Evolutionary conservation across 768 basidiomycete genomes (phyloP), one percentile per base, ranked within the genome.

Genomic region (Calocera viscosa): DNA sequence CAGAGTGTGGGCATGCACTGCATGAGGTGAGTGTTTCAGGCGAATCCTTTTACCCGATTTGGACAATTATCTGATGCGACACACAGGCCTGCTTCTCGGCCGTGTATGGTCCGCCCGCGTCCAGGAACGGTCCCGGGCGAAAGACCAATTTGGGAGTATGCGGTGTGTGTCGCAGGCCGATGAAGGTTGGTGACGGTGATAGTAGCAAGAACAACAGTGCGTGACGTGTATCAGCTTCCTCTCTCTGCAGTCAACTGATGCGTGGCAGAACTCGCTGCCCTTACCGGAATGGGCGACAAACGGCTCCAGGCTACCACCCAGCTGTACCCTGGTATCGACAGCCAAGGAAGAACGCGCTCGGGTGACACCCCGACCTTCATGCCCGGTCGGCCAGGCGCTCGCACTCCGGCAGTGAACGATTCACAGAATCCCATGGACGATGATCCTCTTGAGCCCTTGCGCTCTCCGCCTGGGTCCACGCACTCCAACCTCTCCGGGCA

Each of bases 1-100:
- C 96, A 33, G 91, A 94, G 74, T 99, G 96, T 71, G 94, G 96
- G 39, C 96, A 99, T 79, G 89, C 92, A 38, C 84, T 99, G n/a
- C 96, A 97, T 78, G 88, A 94, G 81, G 92, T 88, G 66, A 70
- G 80, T 74, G 33, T 49, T 39, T 32, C 64, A 34, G 40, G 64
- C n/a, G 1, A 33, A 53, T 64, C n/a, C 35, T 28, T 33, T 69
- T 64, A 67, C 65, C 17, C 43, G 30, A 2, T 30, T 14, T 11
- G 47, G 30, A 19, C 8, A 22, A 32, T 68, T 68, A 65, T 67
- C 65, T 67, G 63, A 38, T 66, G 67, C 24, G 0, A 33, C 47
- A n/a, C 43, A 19, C 65, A 95, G 90, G 95, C 93, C 17, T 99
- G 96, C 76, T 98, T 97, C 75, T 90, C 87, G 17, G 92, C 93